phyloP scores from a whole-genome alignment of 495 filamentous ascomycete species.

The Xylaria intraflava region DNA sequence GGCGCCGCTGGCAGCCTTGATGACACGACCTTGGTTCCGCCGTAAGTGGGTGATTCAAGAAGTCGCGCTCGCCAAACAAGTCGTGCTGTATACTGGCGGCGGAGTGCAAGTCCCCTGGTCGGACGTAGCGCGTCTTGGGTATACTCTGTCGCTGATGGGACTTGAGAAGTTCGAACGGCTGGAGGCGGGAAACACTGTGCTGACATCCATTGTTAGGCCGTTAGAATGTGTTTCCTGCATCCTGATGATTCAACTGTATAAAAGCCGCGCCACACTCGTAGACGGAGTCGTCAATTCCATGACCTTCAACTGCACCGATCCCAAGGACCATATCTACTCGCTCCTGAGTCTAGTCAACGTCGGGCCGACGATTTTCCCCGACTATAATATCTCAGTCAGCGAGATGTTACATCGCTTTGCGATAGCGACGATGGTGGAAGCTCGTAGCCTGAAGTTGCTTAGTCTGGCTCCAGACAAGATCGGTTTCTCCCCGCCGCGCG shows the following conservation, averaged over 20 bases:
- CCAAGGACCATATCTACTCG: slow-evolving; percentile 19
- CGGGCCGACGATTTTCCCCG: background rate
- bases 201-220: slow-evolving; percentile 6
- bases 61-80: slow-evolving; percentile 12
- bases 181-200: background rate
- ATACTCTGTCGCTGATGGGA: slow-evolving; percentile 3
- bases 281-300: slow-evolving; percentile 6
- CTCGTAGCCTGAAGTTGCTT: slow-evolving; percentile 14
- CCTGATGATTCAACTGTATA: slow-evolving; percentile 10
- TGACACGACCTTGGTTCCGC: slow-evolving; percentile 22
- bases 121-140: slow-evolving; percentile 15
- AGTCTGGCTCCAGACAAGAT: slow-evolving; percentile 2
- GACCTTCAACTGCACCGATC: slow-evolving; percentile 11
- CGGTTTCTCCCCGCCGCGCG: too few species aligned
- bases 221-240: slow-evolving; percentile 8
- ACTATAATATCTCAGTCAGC: slow-evolving; percentile 5
- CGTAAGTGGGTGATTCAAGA: slow-evolving; percentile 27
- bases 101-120: slow-evolving; percentile 20
- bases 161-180: background rate
- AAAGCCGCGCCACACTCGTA: background rate
- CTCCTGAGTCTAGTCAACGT: slow-evolving; percentile 11
- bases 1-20: slow-evolving; percentile 9
- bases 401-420: slow-evolving; percentile 10
- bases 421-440: slow-evolving; percentile 6
- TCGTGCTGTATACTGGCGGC: slow-evolving; percentile 10